A percentile compares a stretch with the other conserved stretches of the same genome.
phyloP scores from a whole-genome alignment of 148 eudicot species.

The Simmondsia chinensis region DNA sequence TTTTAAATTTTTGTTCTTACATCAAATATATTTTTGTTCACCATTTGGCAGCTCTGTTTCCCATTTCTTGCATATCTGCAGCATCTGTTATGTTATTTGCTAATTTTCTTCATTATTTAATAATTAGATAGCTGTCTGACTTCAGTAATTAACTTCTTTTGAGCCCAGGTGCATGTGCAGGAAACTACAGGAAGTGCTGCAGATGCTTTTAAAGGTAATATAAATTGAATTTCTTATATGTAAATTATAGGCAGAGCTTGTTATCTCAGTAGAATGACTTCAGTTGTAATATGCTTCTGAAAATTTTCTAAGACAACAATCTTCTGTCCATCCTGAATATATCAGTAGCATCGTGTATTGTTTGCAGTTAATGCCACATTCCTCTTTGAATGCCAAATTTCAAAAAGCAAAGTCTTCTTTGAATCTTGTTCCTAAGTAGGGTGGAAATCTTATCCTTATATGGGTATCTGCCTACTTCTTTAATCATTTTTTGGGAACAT shows the following conservation, averaged over 20 bases:
- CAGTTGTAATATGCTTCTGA: too few relatives aligned
- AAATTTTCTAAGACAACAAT: too few relatives aligned
- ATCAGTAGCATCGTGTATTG: too few relatives aligned
- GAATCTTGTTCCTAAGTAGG: too few relatives aligned
- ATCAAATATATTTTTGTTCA: background rate
- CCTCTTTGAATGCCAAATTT: too few relatives aligned
- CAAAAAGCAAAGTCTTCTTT: too few relatives aligned
- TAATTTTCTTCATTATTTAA: background rate
- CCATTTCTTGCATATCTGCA: conserved; percentile 1
- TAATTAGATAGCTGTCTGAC: conserved; percentile 7
- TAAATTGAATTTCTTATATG: background rate
- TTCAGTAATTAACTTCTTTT: conserved; percentile 6
- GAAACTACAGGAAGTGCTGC: conserved; percentile 44
- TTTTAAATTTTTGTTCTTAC: conserved; percentile 3
- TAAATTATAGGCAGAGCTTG: background rate
- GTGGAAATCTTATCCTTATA: too few relatives aligned
- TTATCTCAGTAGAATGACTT: background rate
- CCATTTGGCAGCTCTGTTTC: background rate
- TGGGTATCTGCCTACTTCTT: too few relatives aligned
- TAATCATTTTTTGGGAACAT: too few relatives aligned
- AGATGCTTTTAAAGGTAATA: conserved; percentile 47
- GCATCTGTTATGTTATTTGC: background rate
- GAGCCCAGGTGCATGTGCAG: conserved; percentile 76
- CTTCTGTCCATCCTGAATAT: too few relatives aligned
- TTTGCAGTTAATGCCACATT: too few relatives aligned